phyloP scores from a whole-genome alignment of 495 filamentous ascomycete genomes.

The Aspergillus biplanus region DNA sequence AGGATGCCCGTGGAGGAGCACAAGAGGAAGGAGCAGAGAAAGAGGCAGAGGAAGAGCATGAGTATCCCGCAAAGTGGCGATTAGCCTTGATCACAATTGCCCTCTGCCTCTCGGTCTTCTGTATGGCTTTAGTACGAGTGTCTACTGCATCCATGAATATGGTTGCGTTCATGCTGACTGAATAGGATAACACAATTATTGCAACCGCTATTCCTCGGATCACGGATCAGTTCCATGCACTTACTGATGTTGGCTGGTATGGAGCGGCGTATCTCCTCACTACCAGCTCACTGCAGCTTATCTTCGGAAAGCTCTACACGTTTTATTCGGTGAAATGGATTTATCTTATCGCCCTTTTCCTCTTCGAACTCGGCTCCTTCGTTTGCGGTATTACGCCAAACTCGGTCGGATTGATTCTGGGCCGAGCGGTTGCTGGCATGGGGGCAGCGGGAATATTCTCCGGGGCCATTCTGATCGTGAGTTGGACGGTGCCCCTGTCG shows the following conservation, averaged over 20 bases:
- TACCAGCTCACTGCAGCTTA: constrained; percentile 46
- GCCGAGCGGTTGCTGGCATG: constrained; percentile 47
- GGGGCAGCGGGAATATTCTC: constrained; percentile 48
- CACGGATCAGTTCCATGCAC: constrained; percentile 23
- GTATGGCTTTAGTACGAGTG: too few relatives aligned
- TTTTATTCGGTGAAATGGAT: constrained; percentile 61
- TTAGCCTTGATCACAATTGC: not conserved
- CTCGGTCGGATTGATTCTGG: constrained; percentile 68
- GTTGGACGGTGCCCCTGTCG: constrained; percentile 40
- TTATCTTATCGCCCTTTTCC: constrained; percentile 59
- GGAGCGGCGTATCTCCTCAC: constrained; percentile 53
- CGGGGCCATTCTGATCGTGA: constrained; percentile 51
- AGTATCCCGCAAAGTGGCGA: not conserved
- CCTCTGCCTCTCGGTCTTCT: not conserved
- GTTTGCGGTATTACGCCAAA: constrained; percentile 73
- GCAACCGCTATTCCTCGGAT: constrained; percentile 11
- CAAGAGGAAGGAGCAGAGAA: too few relatives aligned
- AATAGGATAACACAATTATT: constrained; percentile 12
- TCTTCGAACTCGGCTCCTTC: constrained; percentile 66
- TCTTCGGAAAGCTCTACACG: constrained; percentile 66
- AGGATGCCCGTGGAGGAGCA: too few relatives aligned
- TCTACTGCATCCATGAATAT: too few relatives aligned
- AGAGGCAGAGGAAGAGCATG: too few relatives aligned
- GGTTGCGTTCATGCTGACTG: not conserved
- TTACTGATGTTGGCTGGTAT: constrained; percentile 65